A percentile compares a stretch with the other conserved stretches of the same genome.
Evolutionary conservation across 257 asterid genomes (phyloP).

Genomic region (Solanum tarijense): DNA sequence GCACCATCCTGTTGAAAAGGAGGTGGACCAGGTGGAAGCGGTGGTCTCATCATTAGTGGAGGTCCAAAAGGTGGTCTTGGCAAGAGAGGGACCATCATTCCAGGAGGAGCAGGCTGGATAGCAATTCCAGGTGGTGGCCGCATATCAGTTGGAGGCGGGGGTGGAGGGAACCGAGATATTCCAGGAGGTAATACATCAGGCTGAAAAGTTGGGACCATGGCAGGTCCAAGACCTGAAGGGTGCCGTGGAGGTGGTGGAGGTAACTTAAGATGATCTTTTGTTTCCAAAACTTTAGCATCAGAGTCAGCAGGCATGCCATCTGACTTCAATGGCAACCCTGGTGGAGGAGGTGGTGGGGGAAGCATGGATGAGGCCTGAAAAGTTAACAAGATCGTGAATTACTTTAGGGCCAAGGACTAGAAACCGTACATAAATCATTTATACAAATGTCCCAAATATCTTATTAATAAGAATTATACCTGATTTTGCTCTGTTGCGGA

Average conservation of each 20-base stretch:
- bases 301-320: slow-evolving; percentile 52
- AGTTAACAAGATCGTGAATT: background rate
- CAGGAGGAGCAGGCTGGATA: slow-evolving; percentile 67
- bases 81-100: slow-evolving; percentile 60
- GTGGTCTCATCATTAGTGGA: slow-evolving; percentile 81
- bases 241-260: slow-evolving; percentile 67
- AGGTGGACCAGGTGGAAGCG: slow-evolving; percentile 98
- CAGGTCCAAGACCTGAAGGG: slow-evolving; percentile 47
- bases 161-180: slow-evolving; percentile 54
- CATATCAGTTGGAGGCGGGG: slow-evolving; percentile 77
- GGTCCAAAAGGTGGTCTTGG: slow-evolving; percentile 79
- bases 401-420: slow-evolving; percentile 6
- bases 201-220: slow-evolving; percentile 41
- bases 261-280: slow-evolving; percentile 40
- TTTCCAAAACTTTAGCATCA: slow-evolving; percentile 40
- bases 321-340: slow-evolving; percentile 34
- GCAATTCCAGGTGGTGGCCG: slow-evolving; percentile 59
- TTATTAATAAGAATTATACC: slow-evolving; percentile 31
- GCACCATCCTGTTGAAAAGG: slow-evolving; percentile 49
- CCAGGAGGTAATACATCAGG: slow-evolving; percentile 69
- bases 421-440: background rate
- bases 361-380: slow-evolving; percentile 40
- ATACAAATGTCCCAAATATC: background rate
- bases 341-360: slow-evolving; percentile 73
- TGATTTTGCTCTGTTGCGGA: slow-evolving; percentile 35